These are phyloP conservation scores for Spathaspora boniae DNA, from an alignment of 805 yeast species.

Conservation along the genomic window DNA sequence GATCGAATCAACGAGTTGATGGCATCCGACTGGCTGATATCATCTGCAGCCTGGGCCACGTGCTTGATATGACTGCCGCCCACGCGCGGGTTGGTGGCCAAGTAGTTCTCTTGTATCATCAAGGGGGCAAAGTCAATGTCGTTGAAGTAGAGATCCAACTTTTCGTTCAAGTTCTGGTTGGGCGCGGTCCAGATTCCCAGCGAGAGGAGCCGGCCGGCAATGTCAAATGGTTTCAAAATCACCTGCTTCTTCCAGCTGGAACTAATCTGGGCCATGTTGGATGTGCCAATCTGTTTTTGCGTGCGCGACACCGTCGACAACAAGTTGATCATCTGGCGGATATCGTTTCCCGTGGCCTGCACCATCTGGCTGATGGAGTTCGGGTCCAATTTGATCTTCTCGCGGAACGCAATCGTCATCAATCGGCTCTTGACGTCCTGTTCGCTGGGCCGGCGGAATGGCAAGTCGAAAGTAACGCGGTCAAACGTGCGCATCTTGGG, in stretches of 20 bases:
- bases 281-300: constrained; percentile 56
- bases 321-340: constrained; percentile 88
- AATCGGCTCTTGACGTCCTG: constrained; percentile 76
- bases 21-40: constrained; percentile 80
- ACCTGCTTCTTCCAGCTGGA: constrained; percentile 85
- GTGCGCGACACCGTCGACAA: constrained; percentile 82
- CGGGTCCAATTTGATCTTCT: constrained; percentile 76
- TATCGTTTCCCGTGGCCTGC: constrained; percentile 82
- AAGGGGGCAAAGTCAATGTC: constrained; percentile 93
- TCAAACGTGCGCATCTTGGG: constrained; percentile 98
- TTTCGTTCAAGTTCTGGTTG: constrained; percentile 62
- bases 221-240: constrained; percentile 90
- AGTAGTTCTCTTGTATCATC: constrained; percentile 94
- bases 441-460: constrained; percentile 87
- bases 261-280: constrained; percentile 60
- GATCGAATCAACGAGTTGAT: constrained; percentile 82
- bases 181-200: constrained; percentile 54
- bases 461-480: constrained; percentile 70
- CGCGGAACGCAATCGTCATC: constrained; percentile 87
- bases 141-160: constrained; percentile 85
- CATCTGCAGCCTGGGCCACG: constrained; percentile 77
- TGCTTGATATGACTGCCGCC: constrained; percentile 53
- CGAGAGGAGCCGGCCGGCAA: constrained; percentile 60
- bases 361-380: constrained; percentile 80
- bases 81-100: constrained; percentile 57